Base-by-base conservation (phyloP, 139 green algal genomes). In the Chlamydomonas schloesseri region DNA sequence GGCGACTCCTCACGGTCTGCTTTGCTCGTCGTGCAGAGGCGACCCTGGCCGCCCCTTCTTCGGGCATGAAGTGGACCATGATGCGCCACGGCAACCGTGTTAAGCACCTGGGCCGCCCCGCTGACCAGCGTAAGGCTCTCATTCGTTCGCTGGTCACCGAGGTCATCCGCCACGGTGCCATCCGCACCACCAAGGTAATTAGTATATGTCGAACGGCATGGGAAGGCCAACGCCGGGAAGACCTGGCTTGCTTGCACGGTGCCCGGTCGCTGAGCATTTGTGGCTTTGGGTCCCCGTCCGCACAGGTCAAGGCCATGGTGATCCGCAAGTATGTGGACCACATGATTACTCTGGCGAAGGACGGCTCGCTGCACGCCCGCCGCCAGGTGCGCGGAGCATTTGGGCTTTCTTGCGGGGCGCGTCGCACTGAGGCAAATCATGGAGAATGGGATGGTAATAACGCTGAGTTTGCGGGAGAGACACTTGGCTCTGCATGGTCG, bases 281-380 rank as follows among this genome's bases (percentile, higher is more conserved):
- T 11, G 78, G 73, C 42, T 69, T 15, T 1, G 33, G 24, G 2
- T 5, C 75, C 15, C 8, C 2, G 5, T 13, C n/a, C 3, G 21
- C 80, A 31, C 90, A 98, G 96, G 85, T 95, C 15, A 93, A 94
- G 78, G 98, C 98, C 71, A 99, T 98, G 91, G 98, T 97, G 20
- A 97, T 99, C 68, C 92, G 96, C 42, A 97, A 97, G 82, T 96
- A 96, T 73, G 98, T 99, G 36, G 98, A 99, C 90, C 96, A 99
- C 83, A 99, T 99, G 94, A 99, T 99, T 76, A 96, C 92, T n/a
- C 92, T 99, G 72, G 97, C 97, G 55, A 99, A 99, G 95, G 90
- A 96, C 36, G 97, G 96, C 55, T 93, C 87, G 42, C 90, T 99
- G 62, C 97, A 98, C 86, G 91, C 96, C 5, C 90, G 94, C 37